A percentile compares a stretch with the other conserved stretches of the same genome.
These are phyloP conservation scores for Cryoendolithus antarcticus DNA, from an alignment of 2,329 filamentous ascomycete genomes.

Conservation along the genomic window DNA sequence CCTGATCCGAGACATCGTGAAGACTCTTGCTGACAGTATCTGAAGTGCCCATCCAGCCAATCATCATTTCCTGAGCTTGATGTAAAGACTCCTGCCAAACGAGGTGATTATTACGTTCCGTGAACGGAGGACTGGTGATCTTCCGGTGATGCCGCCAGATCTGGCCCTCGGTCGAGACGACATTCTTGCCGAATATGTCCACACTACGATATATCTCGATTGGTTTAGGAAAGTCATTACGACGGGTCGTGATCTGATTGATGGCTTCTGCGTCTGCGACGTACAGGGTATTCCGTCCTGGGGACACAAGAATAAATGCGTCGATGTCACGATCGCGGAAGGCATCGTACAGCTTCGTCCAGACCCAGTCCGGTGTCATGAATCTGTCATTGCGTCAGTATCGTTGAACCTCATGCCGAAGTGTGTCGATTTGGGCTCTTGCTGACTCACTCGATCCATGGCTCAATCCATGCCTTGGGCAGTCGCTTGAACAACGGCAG, in stretches of 20 bases:
- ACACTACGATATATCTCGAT: slow-evolving; percentile 46
- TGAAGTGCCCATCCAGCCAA: slow-evolving; percentile 41
- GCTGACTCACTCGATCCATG: slow-evolving; percentile 50
- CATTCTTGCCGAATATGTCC: slow-evolving; percentile 55
- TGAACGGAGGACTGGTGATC: slow-evolving; percentile 59
- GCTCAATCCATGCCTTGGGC: slow-evolving; percentile 43
- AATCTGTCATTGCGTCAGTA: too few species aligned
- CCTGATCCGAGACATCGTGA: slow-evolving; percentile 47
- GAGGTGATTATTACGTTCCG: slow-evolving; percentile 59
- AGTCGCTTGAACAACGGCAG: slow-evolving; percentile 43
- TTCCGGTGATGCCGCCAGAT: slow-evolving; percentile 64
- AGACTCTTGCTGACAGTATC: slow-evolving; percentile 37
- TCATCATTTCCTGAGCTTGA: slow-evolving; percentile 52
- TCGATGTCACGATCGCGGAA: slow-evolving; percentile 49
- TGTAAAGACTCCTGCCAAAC: slow-evolving; percentile 52
- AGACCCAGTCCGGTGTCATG: slow-evolving; percentile 49
- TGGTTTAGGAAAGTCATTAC: slow-evolving; percentile 62
- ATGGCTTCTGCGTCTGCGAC: slow-evolving; percentile 54
- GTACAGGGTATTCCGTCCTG: slow-evolving; percentile 40
- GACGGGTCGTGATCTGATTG: slow-evolving; percentile 50
- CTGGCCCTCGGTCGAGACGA: slow-evolving; percentile 56
- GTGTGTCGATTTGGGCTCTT: too few species aligned
- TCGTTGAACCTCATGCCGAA: too few species aligned
- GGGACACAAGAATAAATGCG: slow-evolving; percentile 52
- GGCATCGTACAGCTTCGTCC: slow-evolving; percentile 41